Conservation (phyloP, 805 yeast genomes). For the Yarrowia sp. region DNA sequence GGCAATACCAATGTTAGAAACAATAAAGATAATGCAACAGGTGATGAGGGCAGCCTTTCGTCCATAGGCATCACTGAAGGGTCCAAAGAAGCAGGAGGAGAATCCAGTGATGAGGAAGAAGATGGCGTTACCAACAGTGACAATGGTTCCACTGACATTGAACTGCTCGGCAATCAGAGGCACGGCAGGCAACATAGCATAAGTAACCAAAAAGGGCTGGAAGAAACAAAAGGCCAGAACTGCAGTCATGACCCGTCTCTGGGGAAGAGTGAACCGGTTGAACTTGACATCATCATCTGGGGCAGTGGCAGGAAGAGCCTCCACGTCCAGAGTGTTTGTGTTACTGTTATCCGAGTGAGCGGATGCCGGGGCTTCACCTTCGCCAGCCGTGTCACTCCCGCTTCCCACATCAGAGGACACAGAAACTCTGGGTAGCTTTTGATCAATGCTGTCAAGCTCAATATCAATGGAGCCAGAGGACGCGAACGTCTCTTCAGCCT, state of each 20-base stretch:
- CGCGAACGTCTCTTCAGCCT: conserved; percentile 15
- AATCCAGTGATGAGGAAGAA: conserved; percentile 52
- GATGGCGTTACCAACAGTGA: conserved; percentile 50
- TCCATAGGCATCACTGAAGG: conserved; percentile 54
- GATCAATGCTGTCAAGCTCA: conserved; percentile 13
- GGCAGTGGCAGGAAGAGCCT: conserved; percentile 9
- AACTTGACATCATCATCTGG: conserved; percentile 18
- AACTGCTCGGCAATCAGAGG: conserved; percentile 47
- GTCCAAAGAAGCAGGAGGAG: conserved; percentile 50
- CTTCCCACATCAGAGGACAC: not conserved
- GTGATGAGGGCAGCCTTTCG: conserved; percentile 45
- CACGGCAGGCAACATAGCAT: conserved; percentile 48
- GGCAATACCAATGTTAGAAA: conserved; percentile 42
- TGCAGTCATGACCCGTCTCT: conserved; percentile 17
- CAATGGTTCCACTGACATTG: conserved; percentile 46
- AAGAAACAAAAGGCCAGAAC: conserved; percentile 24
- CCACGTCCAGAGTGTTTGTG: not conserved
- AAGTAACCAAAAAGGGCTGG: conserved; percentile 41
- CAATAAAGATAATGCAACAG: conserved; percentile 39
- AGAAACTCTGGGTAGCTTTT: conserved; percentile 12
- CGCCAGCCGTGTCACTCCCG: not conserved
- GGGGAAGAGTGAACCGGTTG: conserved; percentile 18
- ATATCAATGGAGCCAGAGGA: conserved; percentile 4
- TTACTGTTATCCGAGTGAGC: not conserved
- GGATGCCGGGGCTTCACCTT: not conserved